These are phyloP conservation scores for Pestalotiopsis sp. DNA, from an alignment of 2,329 filamentous ascomycete genomes.

Conservation along the genomic window DNA sequence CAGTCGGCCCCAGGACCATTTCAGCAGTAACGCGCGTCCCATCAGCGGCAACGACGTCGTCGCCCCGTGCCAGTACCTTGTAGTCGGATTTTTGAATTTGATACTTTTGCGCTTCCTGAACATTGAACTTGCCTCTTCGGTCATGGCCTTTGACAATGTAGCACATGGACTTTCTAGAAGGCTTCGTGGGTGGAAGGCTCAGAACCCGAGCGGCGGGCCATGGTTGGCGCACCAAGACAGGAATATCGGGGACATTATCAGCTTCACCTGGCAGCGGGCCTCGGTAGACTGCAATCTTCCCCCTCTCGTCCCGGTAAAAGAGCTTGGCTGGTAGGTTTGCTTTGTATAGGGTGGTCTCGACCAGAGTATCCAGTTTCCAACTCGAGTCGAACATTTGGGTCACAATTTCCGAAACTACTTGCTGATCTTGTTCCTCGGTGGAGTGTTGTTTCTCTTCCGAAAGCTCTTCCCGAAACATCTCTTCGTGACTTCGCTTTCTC, in stretches of 20 bases:
- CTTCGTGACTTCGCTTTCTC: slow-evolving; percentile 43
- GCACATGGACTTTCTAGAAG: slow-evolving; percentile 69
- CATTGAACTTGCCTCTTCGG: slow-evolving; percentile 78
- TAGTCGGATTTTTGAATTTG: slow-evolving; percentile 63
- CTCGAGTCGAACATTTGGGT: slow-evolving; percentile 76
- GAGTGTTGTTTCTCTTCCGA: not conserved
- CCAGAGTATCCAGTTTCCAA: slow-evolving; percentile 71
- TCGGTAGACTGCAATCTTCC: slow-evolving; percentile 66
- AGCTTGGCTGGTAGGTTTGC: slow-evolving; percentile 69
- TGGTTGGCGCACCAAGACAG: slow-evolving; percentile 71
- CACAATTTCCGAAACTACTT: slow-evolving; percentile 63
- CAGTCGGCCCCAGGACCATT: slow-evolving; percentile 74
- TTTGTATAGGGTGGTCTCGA: slow-evolving; percentile 64
- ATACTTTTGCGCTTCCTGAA: slow-evolving; percentile 61
- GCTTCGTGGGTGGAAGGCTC: slow-evolving; percentile 66
- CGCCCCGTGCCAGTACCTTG: slow-evolving; percentile 59
- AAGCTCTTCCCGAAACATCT: slow-evolving; percentile 34
- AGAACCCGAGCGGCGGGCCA: slow-evolving; percentile 73
- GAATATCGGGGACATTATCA: slow-evolving; percentile 59
- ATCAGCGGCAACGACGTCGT: slow-evolving; percentile 61
- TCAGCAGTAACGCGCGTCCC: slow-evolving; percentile 76
- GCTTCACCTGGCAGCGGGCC: slow-evolving; percentile 62
- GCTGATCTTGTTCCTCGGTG: slow-evolving; percentile 35
- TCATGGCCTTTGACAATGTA: slow-evolving; percentile 82
- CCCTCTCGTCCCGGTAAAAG: slow-evolving; percentile 66